A percentile compares a stretch with the other conserved stretches of the same genome.
These are phyloP conservation scores for Mallotus nudiflorus DNA, from an alignment of 345 rosid species.

Conservation along the genomic window DNA sequence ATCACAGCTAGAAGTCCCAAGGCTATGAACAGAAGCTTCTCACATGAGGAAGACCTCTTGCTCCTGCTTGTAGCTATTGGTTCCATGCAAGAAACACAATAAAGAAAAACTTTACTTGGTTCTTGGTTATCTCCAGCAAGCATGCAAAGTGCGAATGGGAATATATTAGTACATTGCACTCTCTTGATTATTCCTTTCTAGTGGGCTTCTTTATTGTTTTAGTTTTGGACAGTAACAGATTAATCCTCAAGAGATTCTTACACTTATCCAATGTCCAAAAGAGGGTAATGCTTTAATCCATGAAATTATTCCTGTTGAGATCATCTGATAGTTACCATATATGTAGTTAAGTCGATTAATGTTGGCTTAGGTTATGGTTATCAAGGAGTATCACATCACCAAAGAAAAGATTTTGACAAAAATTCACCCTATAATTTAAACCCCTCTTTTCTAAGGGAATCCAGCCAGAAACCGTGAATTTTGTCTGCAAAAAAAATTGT, in stretches of 20 bases:
- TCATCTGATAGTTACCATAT: no score
- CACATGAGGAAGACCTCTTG: conserved; percentile 40
- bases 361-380: not conserved
- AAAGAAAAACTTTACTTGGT: not conserved
- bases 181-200: not conserved
- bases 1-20: conserved; percentile 51
- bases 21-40: conserved; percentile 46
- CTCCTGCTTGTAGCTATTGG: conserved; percentile 22
- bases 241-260: not conserved
- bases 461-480: conserved; percentile 28
- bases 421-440: no score
- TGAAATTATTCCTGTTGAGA: not conserved
- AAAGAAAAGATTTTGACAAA: no score
- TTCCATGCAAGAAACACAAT: conserved; percentile 37
- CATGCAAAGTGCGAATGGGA: not conserved
- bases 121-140: conserved; percentile 6
- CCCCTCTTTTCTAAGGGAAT: conserved; percentile 18
- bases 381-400: no score
- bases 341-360: no score
- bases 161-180: not conserved
- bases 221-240: not conserved
- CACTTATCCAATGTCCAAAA: no score
- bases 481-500: not conserved
- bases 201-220: not conserved
- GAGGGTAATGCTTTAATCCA: no score